Evolutionary conservation across 2,329 filamentous ascomycete genomes (phyloP).

Genomic region (Xylaria hypoxylon): DNA sequence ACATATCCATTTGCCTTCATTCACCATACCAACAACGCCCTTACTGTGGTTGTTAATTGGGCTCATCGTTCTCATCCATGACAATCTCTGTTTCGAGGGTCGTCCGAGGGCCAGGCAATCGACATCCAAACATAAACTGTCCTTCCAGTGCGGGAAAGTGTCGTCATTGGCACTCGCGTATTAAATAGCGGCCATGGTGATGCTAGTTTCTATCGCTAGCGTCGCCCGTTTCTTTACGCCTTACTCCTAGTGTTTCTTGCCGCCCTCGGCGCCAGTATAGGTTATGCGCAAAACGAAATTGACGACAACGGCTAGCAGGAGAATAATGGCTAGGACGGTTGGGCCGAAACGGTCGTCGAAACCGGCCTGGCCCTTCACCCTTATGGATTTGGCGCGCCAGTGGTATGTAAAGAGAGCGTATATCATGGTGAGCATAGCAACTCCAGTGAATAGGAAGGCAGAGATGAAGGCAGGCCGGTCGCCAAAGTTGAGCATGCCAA

Average conservation of each 20-base stretch:
- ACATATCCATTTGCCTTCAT: slow-evolving; percentile 25
- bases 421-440: slow-evolving; percentile 94
- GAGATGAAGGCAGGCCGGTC: slow-evolving; percentile 94
- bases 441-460: slow-evolving; percentile 91
- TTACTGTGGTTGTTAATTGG: neutral
- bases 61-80: neutral
- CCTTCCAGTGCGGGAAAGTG: neutral
- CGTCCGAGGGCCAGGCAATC: neutral
- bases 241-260: slow-evolving; percentile 48
- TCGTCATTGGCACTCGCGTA: neutral
- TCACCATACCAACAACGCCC: slow-evolving; percentile 8
- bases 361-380: slow-evolving; percentile 89
- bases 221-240: slow-evolving; percentile 2
- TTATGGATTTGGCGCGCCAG: slow-evolving; percentile 94
- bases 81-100: neutral
- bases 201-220: neutral
- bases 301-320: slow-evolving; percentile 90
- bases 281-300: slow-evolving; percentile 89
- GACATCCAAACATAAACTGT: neutral
- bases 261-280: slow-evolving; percentile 55
- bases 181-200: neutral
- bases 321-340: slow-evolving; percentile 85
- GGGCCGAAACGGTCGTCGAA: slow-evolving; percentile 97
- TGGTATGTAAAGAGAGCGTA: slow-evolving; percentile 97
- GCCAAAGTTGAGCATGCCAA: slow-evolving; percentile 98